Base-by-base conservation (phyloP, 2,329 filamentous ascomycete species). In the Colletotrichum scovillei region DNA sequence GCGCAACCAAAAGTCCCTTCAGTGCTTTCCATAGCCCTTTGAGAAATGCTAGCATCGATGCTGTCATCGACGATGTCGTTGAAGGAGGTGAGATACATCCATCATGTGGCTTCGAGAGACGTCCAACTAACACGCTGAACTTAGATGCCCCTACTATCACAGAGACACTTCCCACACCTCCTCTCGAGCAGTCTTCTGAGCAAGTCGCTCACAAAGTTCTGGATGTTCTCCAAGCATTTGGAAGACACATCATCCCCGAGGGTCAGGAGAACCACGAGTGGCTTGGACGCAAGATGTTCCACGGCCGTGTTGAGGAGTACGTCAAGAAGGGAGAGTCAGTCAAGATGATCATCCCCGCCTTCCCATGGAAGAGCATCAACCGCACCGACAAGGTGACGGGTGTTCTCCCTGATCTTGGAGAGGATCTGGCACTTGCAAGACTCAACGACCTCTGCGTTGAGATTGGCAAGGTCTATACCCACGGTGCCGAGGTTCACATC, bases 401-500 rank as follows among this genome's bases (percentile, higher is more conserved):
- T 2, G 73, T 69, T 0, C 75, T 85, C 3, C 84, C 84, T 0
- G 84, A 86, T 59, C 78, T 83, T n/a, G 84, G 80, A 4, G 84
- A 86, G 68, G 82, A 84, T 52, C 66, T 86, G 32, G 83, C 84
- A 3, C 77, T 86, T 11, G 76, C 77, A 5, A 81, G 82, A 59
- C 75, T 86, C 65, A 82, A 85, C 56, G 79, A 78, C 0, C 76
- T 86, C 28, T 85, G 84, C 56, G 78, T 79, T 22, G 79, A 79
- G 30, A 83, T 86, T n/a, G 76, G 76, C 11, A 78, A 80, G 11
- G 74, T 84, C 2, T 86, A 86, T 69, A 73, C 78, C 12, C 81
- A 80, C 19, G 84, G 84, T 5, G 84, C 83, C 3, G 78, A 83
- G 52, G 77, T 85, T 1, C 79, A 81, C 67, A 85, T 86, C 52